A percentile compares a stretch with the other conserved stretches of the same genome.
Evolutionary conservation across 1,284 basidiomycete genomes (phyloP).

Genomic region (Leccinum pallidistipes): DNA sequence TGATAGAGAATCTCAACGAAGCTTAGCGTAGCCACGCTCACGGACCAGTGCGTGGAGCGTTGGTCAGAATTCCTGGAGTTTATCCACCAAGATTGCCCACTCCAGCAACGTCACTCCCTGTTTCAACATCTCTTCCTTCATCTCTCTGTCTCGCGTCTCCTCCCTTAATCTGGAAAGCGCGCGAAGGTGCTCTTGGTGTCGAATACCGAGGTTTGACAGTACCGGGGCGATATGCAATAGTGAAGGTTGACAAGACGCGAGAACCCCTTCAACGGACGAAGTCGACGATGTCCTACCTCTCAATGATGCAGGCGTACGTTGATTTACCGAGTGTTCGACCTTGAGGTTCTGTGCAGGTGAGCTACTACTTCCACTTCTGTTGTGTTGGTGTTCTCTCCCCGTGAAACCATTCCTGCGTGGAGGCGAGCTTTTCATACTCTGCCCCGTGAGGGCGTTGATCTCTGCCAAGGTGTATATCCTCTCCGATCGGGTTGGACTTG

Average conservation of each 20-base stretch:
- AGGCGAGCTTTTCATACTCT: conserved; percentile 26
- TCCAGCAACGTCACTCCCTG: conserved; percentile 67
- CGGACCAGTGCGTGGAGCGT: too few species aligned
- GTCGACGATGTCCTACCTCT: conserved; percentile 32
- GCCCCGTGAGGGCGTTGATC: conserved; percentile 32
- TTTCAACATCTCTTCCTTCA: conserved; percentile 64
- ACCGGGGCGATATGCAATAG: conserved; percentile 57
- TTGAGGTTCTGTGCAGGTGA: conserved; percentile 23
- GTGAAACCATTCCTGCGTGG: conserved; percentile 16
- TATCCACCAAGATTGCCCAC: conserved; percentile 75
- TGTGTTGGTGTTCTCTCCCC: conserved; percentile 13
- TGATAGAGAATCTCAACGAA: too few species aligned
- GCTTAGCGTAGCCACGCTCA: too few species aligned
- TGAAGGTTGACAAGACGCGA: conserved; percentile 58
- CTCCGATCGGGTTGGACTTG: conserved; percentile 33
- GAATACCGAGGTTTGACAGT: conserved; percentile 56
- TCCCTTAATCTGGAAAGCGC: conserved; percentile 60
- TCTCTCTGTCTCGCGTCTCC: conserved; percentile 62
- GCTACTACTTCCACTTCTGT: conserved; percentile 18
- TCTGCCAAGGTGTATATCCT: conserved; percentile 37
- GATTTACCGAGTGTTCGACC: conserved; percentile 13
- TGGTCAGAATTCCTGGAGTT: conserved; percentile 28
- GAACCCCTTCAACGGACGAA: conserved; percentile 48
- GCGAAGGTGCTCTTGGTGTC: conserved; percentile 55
- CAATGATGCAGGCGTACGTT: conserved; percentile 8